Evolutionary conservation across 768 basidiomycete genomes (phyloP), one percentile per base, ranked within the genome.

Genomic region (Termitomyces sp.): DNA sequence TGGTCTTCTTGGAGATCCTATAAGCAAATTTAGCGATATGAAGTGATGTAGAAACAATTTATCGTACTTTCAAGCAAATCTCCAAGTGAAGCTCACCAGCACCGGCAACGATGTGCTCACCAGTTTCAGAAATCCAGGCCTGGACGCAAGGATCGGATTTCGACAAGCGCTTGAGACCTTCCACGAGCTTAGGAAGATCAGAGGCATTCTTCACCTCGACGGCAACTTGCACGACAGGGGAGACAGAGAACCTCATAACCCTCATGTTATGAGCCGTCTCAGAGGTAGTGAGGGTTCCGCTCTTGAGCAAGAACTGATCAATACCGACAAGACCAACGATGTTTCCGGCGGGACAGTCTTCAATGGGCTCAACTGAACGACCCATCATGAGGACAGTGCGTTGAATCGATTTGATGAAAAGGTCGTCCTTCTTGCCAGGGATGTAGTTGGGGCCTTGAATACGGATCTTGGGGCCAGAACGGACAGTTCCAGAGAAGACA

Each of bases 371-470:
- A 68, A 97, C 87, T 72, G 87, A 86, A 72, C 94, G 91, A 73
- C 97, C 97, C 97, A 98, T 98, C 96, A 99, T 98, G 70, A 98
- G 84, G 46, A 98, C 91, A 43, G 97, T 99, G 60, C 96, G 91
- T 79, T 99, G 96, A 67, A 99, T 87, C 50, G 94, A 90, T 81
- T 98, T 98, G 80, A 97, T 69, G 78, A 96, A 98, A 53, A 97
- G 77, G 73, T 99, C 96, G 0, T 96, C 91, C 79, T 97, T 98
- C 85, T 93, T 94, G 66, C 97, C 97, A 46, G 97, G 97, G 57
- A 94, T 57, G 76, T 94, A 98, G 83, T 98, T 98, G 63, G 96
- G 97, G 28, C 96, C 96, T 77, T 99, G 96, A 68, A 99, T 98
- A 70, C 96, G 93, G 76, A 98, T 85, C 79, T 99, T 98, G 69